Percentiles rank a stretch among this genome's conserved stretches.
Evolutionary conservation across 2,329 filamentous ascomycete genomes (phyloP).

Genomic region (Claviceps capensis): DNA sequence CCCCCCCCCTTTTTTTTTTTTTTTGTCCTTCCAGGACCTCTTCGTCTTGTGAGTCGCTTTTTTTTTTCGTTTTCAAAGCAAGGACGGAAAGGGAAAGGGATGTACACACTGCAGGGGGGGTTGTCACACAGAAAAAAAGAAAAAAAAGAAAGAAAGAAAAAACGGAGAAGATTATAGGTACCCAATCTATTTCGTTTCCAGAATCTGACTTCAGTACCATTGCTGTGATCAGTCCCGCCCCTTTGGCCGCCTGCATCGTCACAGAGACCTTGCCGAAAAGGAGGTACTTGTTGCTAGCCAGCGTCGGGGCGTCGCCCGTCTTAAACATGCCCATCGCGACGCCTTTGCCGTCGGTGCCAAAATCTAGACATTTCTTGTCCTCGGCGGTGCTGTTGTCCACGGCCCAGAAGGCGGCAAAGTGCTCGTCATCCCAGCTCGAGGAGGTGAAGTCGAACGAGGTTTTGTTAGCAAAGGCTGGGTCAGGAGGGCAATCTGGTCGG

Average conservation of each 20-base stretch:
- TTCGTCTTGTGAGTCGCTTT: no score
- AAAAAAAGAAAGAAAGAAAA: background rate
- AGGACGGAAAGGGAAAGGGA: background rate
- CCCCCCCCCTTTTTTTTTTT: background rate
- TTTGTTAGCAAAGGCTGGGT: constrained; percentile 51
- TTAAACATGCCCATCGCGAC: constrained; percentile 40
- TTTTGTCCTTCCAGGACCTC: no score
- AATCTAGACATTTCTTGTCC: constrained; percentile 14
- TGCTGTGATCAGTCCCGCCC: constrained; percentile 63
- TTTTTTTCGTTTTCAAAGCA: no score
- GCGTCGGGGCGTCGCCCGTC: constrained; percentile 43
- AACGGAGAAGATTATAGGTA: constrained; percentile 3
- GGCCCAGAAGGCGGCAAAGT: constrained; percentile 16
- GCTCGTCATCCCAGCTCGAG: constrained; percentile 31
- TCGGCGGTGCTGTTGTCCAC: constrained; percentile 19
- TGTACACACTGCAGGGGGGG: background rate
- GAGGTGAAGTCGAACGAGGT: constrained; percentile 47
- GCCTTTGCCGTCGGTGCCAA: constrained; percentile 15
- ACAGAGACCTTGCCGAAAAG: constrained; percentile 70
- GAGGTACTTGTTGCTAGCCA: constrained; percentile 61
- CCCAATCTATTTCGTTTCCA: constrained; percentile 55
- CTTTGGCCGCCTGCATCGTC: constrained; percentile 54
- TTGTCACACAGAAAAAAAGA: background rate
- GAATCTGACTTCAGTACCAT: constrained; percentile 65
- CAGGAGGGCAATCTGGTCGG: constrained; percentile 37